Evolutionary conservation across 2,329 filamentous ascomycete genomes (phyloP), one percentile per base, ranked within the genome.

Genomic region (Xylaria polymorpha): DNA sequence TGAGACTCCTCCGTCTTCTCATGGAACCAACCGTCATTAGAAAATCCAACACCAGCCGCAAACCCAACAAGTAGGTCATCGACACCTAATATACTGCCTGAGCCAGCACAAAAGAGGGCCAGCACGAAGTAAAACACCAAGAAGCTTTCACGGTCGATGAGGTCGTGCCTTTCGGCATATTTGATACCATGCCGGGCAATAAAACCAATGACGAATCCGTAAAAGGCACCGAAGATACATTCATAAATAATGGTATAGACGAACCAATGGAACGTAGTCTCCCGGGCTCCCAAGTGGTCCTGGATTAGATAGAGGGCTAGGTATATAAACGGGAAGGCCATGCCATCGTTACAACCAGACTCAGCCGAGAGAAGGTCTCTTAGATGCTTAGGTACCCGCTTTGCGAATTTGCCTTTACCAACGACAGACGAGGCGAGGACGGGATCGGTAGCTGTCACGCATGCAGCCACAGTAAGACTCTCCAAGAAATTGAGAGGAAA

Each of bases 271-370:
- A 91, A 91, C 18, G 91, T 88, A 50, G 97, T 92, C 63, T 92
- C 81, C 56, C 83, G 81, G 5, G 92, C 89, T 74, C 92, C 80
- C 35, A 89, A 89, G 71, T 91, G 85, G 79, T 95, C 97, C 73
- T 92, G 89, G 73, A 98, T 93, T 56, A 98, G 87, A 80, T 98
- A 98, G 37, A 98, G 84, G 0, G 93, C 91, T 37, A 99, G 86
- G 79, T 99, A 99, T 76, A 99, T 89, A 80, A 99, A 99, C 0
- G 96, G 96, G 78, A 99, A 99, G 1, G 96, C 96, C 96, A 99
- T 99, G 82, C 96, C 96, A 80, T 99, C 96, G 86, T 99, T 99
- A 83, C 96, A 99, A 37, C 96, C 96, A 8, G 96, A 99, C 82
- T 99, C 96, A 66, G 94, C 94, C 4, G 96, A 99, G 14, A 99